Base-by-base conservation (phyloP, 768 basidiomycete species). In the Serendipita sp. region DNA sequence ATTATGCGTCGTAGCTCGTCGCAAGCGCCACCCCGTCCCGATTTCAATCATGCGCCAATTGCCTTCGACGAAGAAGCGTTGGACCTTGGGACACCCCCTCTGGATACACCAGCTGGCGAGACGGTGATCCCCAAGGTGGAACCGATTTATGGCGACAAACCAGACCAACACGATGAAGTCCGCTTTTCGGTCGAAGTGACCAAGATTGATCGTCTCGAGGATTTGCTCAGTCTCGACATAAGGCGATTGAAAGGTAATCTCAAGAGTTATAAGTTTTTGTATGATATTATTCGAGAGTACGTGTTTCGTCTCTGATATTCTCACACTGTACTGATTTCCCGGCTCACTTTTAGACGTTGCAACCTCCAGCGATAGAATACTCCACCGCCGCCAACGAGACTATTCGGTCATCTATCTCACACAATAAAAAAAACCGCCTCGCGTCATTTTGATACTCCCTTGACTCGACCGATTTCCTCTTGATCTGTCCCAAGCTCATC, bases 181-280 rank as follows among this genome's bases (percentile, higher is more conserved):
- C 84, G 90, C 69, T 98, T 98, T 78, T 90, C 85, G 11, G 88
- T 97, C 67, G 96, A 99, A 77, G 75, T 99, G 67, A 97, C 95
- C 54, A 78, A 89, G 70, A 79, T 99, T 70, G 88, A 91, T 74
- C 83, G 91, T 67, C 79, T 98, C 70, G 89, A 86, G 69, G 90
- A 91, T 72, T 89, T 93, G 51, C 94, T 87, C 74, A 88, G 87
- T 74, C 79, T 98, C 70, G 94, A 97, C 75, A 86, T 97, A 72
- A 83, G 94, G 70, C 77, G 96, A 68, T 73, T 97, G 71, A 93
- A 95, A 74, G 96, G 96, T 34, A 89, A 90, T 72, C 77, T 95
- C 72, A 83, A 89, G 76, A 91, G 89, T 74, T 97, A 91, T 76
- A 91, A 91, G 76, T 92, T 89, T 75, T 77, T 92, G 74, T 91